phyloP scores from a whole-genome alignment of 768 basidiomycete genomes.

The Serendipita sp. region DNA sequence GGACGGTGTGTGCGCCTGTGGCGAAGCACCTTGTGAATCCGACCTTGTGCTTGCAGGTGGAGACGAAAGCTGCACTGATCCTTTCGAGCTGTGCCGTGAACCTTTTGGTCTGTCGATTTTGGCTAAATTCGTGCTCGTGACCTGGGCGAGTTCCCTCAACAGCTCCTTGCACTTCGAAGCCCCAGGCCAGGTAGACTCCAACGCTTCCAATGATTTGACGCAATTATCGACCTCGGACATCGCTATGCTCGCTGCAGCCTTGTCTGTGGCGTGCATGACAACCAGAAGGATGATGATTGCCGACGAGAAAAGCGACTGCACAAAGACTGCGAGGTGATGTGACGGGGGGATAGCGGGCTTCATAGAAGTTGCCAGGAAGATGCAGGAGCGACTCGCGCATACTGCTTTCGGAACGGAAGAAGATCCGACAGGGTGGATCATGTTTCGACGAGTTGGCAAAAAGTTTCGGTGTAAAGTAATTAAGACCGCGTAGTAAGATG shows the following conservation, averaged over 20 bases:
- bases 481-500: conserved; percentile 77
- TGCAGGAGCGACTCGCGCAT: conserved; percentile 70
- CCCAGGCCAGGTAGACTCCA: conserved; percentile 81
- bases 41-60: neutral
- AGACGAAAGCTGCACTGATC: conserved; percentile 9
- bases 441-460: conserved; percentile 46
- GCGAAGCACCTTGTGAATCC: neutral
- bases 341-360: conserved; percentile 71
- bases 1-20: neutral
- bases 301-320: conserved; percentile 78
- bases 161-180: conserved; percentile 58
- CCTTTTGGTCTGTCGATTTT: conserved; percentile 5
- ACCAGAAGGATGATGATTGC: conserved; percentile 72
- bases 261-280: conserved; percentile 64
- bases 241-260: conserved; percentile 46
- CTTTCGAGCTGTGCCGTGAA: conserved; percentile 7
- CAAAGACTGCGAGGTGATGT: conserved; percentile 77
- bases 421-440: conserved; percentile 35
- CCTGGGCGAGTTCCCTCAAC: conserved; percentile 12
- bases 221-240: conserved; percentile 73
- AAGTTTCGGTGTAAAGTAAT: conserved; percentile 82
- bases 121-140: conserved; percentile 9
- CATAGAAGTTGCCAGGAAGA: conserved; percentile 70
- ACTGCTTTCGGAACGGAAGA: conserved; percentile 69
- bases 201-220: conserved; percentile 51